Percentiles rank a stretch among this genome's conserved stretches.
phyloP scores from a whole-genome alignment of 2,329 filamentous ascomycete genomes.

The Ophiostoma australiae region DNA sequence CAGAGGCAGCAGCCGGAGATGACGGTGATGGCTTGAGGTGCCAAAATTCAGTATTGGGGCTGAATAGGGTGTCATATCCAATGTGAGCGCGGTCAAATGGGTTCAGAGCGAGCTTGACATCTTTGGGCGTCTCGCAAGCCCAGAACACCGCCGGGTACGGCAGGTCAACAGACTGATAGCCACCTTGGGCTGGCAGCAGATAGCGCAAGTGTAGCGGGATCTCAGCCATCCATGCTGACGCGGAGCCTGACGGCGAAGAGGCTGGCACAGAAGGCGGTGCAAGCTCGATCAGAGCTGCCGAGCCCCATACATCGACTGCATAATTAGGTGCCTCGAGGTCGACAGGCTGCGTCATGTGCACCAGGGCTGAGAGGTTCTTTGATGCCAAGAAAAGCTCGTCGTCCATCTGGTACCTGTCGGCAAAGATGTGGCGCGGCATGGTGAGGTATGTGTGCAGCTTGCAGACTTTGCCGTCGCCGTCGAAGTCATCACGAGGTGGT shows the following conservation, averaged over 20 bases:
- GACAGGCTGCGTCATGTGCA: conserved; percentile 66
- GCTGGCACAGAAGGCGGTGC: conserved; percentile 37
- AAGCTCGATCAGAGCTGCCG: conserved; percentile 69
- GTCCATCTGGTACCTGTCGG: conserved; percentile 78
- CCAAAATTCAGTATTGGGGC: conserved; percentile 73
- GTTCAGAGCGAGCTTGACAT: conserved; percentile 64
- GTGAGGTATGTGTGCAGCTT: conserved; percentile 75
- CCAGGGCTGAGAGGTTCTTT: conserved; percentile 68
- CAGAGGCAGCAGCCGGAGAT: not conserved
- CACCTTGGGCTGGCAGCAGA: conserved; percentile 56
- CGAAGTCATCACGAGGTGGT: conserved; percentile 38
- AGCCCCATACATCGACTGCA: conserved; percentile 71
- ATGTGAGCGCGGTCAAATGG: conserved; percentile 81
- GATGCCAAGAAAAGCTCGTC: conserved; percentile 73
- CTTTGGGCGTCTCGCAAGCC: conserved; percentile 69
- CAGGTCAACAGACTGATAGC: conserved; percentile 53
- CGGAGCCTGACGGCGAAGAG: conserved; percentile 30
- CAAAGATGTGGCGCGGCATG: conserved; percentile 74
- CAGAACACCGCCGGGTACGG: conserved; percentile 86
- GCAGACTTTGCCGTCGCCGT: conserved; percentile 43
- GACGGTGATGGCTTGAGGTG: conserved; percentile 57
- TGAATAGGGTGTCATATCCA: conserved; percentile 82
- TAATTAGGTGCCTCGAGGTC: conserved; percentile 91
- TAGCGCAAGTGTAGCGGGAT: conserved; percentile 87
- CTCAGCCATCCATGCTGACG: conserved; percentile 54